Base-by-base conservation (phyloP, 2,329 filamentous ascomycete genomes). In the Rasamsonia emersonii region DNA sequence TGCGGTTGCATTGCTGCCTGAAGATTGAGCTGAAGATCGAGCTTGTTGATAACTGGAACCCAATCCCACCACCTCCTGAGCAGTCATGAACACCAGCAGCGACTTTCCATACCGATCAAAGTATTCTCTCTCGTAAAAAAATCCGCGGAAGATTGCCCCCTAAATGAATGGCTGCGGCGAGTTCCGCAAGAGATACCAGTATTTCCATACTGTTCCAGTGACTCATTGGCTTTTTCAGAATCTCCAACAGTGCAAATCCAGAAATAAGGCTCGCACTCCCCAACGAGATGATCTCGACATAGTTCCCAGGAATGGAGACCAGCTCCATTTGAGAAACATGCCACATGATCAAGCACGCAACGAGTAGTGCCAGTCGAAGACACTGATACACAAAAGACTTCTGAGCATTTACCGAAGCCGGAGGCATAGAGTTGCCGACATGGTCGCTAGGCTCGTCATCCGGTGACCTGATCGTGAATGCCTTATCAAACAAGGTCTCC, bases 401-500 rank as follows among this genome's bases (percentile, higher is more conserved):
- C 10, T 42, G 40, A 5, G 46, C 20, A 24, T 26, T 43, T 37
- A 17, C 15, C 5, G 16, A 16, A 5, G 30, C 16, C 15, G 16
- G 9, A 3, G 10, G 8, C 18, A 9, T 18, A 16, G 16, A n/a
- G 21, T 25, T 24, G n/a, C 14, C 37, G 42, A 46, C 49, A 5
- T 42, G 32, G 16, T 39, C 35, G 16, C 43, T 40, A 1, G 41
- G 44, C 4, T 42, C 43, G 21, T 56, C 46, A 27, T 53, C 49
- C 9, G 52, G 38, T 28, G 47, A 44, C 40, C 52, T 44, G 33
- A 54, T 49, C 45, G 58, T 62, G 34, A 68, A 68, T 3, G 64
- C 54, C 17, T 51, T 51, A 28, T 64, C 59, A 44, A 69, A 67
- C 15, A 68, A 43, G 24, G 47, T 56, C 43, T 69, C 65, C 8